Base-by-base conservation (phyloP, 306 rosid genomes). In the Vigna unguiculata region DNA sequence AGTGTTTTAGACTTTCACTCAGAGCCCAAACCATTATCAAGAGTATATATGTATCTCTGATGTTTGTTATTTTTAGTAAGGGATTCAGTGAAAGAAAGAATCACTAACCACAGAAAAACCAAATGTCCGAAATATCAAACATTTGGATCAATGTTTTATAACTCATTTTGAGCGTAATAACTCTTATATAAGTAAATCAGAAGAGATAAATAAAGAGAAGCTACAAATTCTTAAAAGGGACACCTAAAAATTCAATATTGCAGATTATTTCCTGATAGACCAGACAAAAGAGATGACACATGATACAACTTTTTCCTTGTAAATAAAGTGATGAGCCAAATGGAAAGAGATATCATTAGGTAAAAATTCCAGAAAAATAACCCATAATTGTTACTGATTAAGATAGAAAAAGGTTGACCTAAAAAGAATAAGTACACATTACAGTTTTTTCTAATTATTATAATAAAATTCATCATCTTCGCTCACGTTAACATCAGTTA, bases 1-100 rank as follows among this genome's bases (percentile, higher is more conserved):
- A 9, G 48, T 38, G 70, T 38, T 40, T 40, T 40, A 40, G 17
- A 65, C 69, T 63, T 62, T 10, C n/a, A n/a, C n/a, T n/a, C n/a
- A n/a, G n/a, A n/a, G n/a, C n/a, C n/a, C n/a, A n/a, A 16, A 34
- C 7, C 67, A 62, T 62, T n/a, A 34, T 34, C 68, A 34, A 3
- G 15, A 53, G 6, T 36, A n/a, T n/a, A n/a, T n/a, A n/a, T n/a
- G n/a, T n/a, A 17, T 38, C 14, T n/a, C 36, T 16, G n/a, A 32
- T n/a, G 46, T n/a, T 63, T 9, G 5, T 61, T 61, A 65, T 34
- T 61, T 34, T 32, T 10, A 40, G 16, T 6, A 38, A 19, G 11
- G 52, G 10, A 38, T 17, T 63, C 46, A 34, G 17, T 34, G 47
- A 30, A 30, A 30, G 67, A 16, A 16, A 30, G 22, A 8, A 28